A percentile compares a stretch with the other conserved stretches of the same genome.
Conservation (phyloP, 2,329 filamentous ascomycete species). For the Ramularia collo-cygni region DNA sequence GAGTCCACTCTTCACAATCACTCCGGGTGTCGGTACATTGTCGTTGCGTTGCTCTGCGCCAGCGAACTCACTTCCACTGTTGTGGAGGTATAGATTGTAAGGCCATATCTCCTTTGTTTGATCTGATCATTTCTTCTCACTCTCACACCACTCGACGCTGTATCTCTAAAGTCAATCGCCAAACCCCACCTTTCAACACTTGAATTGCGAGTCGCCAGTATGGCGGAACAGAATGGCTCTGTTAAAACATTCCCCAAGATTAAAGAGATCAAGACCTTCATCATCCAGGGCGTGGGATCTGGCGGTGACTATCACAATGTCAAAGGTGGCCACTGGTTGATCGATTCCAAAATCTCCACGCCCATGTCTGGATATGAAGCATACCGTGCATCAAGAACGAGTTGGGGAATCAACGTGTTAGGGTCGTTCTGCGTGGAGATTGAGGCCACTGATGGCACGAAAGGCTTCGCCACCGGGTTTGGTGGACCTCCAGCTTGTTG, state of each 20-base stretch:
- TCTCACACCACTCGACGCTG: background rate
- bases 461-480: constrained; percentile 89
- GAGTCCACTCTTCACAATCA: constrained; percentile 1
- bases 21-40: constrained; percentile 6
- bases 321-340: constrained; percentile 65
- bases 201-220: constrained; percentile 11
- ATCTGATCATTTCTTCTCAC: background rate
- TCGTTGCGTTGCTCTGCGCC: constrained; percentile 3
- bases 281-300: constrained; percentile 57
- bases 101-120: no score
- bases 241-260: constrained; percentile 63
- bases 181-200: background rate
- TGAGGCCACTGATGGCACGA: constrained; percentile 82
- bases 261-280: constrained; percentile 65
- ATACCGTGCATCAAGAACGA: constrained; percentile 80
- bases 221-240: constrained; percentile 26
- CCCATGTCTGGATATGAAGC: constrained; percentile 86
- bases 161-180: constrained; percentile 1
- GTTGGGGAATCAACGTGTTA: constrained; percentile 92
- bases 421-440: constrained; percentile 89
- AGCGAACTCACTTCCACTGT: no score
- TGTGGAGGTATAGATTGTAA: no score
- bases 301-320: constrained; percentile 93
- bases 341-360: constrained; percentile 86
- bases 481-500: constrained; percentile 90